Evolutionary conservation across 768 basidiomycete genomes (phyloP), one percentile per base, ranked within the genome.

Genomic region (Auriscalpium vulgare): DNA sequence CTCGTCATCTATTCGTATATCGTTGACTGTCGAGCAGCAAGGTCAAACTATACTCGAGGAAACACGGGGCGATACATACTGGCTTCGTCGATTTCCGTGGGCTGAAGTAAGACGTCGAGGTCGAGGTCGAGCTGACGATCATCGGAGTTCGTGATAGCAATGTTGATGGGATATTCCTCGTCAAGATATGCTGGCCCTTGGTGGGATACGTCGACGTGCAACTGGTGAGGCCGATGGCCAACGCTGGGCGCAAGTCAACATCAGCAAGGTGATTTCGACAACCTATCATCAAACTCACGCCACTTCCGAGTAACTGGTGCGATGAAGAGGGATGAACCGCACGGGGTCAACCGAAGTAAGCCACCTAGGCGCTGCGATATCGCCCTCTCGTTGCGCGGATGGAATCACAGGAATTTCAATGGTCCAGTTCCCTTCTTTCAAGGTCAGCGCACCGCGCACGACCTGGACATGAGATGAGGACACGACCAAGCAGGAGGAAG

Each of bases 61-160:
- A 14, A 35, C 34, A 43, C 46, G 43, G 10, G 36, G 29, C 38
- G 38, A 51, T 17, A 61, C 83, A 16, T 52, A 89, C 91, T 76
- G 19, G 86, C 79, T 56, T 82, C 79, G 59, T 91, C 90, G 50
- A 83, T 75, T 61, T 89, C 88, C 2, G 81, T 78, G 1, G 93
- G 93, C 53, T 91, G 91, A 37, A 97, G 69, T 55, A 95, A 74
- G 5, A 89, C 78, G 54, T 93, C 88, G 10, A 92, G 72, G 5
- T 77, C 71, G 11, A 91, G 70, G 14, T 88, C 82, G 10, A 97
- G 69, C 23, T 83, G 77, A 17, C 82, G 75, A 47, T 81, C 79
- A 66, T 97, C 93, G 5, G 72, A 64, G 65, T 94, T 97, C 4
- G 72, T 79, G 13, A 95, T 75, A 47, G 81, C 75, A 44, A 97